These are phyloP conservation scores for Ganoderma meredithae DNA, from an alignment of 1,284 basidiomycete species.

Conservation along the genomic window DNA sequence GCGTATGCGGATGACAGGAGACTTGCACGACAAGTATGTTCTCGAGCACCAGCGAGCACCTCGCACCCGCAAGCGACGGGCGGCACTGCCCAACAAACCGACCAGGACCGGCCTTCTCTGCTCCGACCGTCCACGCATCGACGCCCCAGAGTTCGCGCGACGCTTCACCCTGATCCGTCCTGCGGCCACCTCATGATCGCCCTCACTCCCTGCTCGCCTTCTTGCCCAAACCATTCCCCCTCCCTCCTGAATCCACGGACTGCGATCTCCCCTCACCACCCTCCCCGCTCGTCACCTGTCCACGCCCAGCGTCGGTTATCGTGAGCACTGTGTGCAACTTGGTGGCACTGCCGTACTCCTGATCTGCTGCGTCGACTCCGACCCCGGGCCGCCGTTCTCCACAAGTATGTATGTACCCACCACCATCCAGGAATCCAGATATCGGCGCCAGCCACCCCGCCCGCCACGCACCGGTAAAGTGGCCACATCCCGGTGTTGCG, in stretches of 20 bases:
- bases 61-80: neutral
- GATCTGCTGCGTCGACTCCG: conserved; percentile 6
- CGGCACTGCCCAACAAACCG: conserved; percentile 5
- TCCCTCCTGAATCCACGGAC: neutral
- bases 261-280: neutral
- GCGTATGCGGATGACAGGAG: neutral
- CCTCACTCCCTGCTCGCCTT: neutral
- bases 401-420: no score
- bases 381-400: neutral
- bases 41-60: neutral
- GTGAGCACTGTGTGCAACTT: neutral
- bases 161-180: conserved; percentile 2
- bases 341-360: conserved; percentile 1
- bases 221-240: neutral
- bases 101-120: conserved; percentile 6
- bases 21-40: neutral
- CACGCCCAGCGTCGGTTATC: neutral
- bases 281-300: neutral
- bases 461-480: no score
- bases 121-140: conserved; percentile 9
- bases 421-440: no score
- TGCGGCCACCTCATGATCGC: conserved; percentile 9
- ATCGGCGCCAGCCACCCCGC: no score
- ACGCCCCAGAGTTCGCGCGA: conserved; percentile 1
- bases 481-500: no score